Conservation (phyloP, 1,139 yeast species). For the Sugiyamaella castrensis region DNA sequence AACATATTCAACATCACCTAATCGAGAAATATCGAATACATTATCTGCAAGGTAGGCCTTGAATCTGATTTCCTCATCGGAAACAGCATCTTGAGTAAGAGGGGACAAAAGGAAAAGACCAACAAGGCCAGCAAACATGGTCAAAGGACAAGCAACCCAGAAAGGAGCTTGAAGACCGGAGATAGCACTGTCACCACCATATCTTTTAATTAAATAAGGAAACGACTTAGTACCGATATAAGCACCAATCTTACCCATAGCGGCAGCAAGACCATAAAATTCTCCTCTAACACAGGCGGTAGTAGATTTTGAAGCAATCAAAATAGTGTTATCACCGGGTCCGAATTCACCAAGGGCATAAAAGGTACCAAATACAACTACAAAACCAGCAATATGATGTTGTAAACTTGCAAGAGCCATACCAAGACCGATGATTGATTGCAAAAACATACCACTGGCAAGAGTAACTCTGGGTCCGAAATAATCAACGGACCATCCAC, state of each 20-base stretch:
- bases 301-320: slow-evolving; percentile 77
- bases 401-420: slow-evolving; percentile 67
- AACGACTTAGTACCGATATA: slow-evolving; percentile 84
- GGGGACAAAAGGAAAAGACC: slow-evolving; percentile 72
- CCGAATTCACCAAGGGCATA: slow-evolving; percentile 86
- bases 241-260: slow-evolving; percentile 85
- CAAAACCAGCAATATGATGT: slow-evolving; percentile 67
- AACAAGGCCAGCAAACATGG: slow-evolving; percentile 64
- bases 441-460: slow-evolving; percentile 60
- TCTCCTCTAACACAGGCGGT: slow-evolving; percentile 90
- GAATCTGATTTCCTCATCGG: slow-evolving; percentile 70
- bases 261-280: slow-evolving; percentile 87
- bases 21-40: slow-evolving; percentile 33
- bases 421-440: slow-evolving; percentile 73
- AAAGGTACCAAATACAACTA: slow-evolving; percentile 82
- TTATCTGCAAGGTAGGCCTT: slow-evolving; percentile 49
- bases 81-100: slow-evolving; percentile 76
- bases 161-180: slow-evolving; percentile 70
- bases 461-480: slow-evolving; percentile 82
- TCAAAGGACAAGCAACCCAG: slow-evolving; percentile 75
- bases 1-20: slow-evolving; percentile 25
- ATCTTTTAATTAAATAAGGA: slow-evolving; percentile 59
- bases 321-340: slow-evolving; percentile 87
- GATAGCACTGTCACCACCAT: slow-evolving; percentile 45
- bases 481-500: slow-evolving; percentile 75